phyloP scores from a whole-genome alignment of 164 flowering plant genomes.

The Magnolia changhungtana region DNA sequence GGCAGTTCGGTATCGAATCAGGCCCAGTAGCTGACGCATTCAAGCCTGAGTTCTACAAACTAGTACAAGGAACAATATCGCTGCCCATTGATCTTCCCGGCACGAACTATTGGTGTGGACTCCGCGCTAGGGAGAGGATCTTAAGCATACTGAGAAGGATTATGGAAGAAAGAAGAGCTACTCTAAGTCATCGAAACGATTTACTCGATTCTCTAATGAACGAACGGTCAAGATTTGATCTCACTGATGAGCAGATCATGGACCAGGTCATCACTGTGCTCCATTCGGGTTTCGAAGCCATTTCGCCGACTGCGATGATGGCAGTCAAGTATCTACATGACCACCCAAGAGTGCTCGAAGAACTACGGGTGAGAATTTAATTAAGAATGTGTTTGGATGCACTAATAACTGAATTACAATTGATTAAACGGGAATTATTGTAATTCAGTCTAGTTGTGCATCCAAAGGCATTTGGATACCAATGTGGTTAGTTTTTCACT shows the following conservation, averaged over 20 bases:
- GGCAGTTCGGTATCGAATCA: conserved; percentile 66
- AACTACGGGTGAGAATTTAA: conserved; percentile 44
- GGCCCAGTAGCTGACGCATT: conserved; percentile 39
- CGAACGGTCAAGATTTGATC: conserved; percentile 28
- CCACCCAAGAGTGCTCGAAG: conserved; percentile 59
- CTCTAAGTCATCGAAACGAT: conserved; percentile 30
- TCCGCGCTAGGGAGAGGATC: conserved; percentile 57
- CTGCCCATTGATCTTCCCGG: conserved; percentile 90
- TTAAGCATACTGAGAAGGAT: conserved; percentile 33
- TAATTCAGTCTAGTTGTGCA: no score
- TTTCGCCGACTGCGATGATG: conserved; percentile 77
- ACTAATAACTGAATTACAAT: neutral
- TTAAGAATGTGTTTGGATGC: neutral
- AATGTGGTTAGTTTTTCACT: neutral
- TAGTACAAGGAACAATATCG: conserved; percentile 82
- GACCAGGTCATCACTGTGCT: conserved; percentile 58
- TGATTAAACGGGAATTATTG: neutral
- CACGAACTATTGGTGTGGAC: conserved; percentile 65
- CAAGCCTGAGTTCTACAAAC: conserved; percentile 74
- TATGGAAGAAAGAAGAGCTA: conserved; percentile 51
- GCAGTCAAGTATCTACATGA: conserved; percentile 67
- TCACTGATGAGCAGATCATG: conserved; percentile 56
- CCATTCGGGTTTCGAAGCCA: conserved; percentile 71
- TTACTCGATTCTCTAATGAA: conserved; percentile 50
- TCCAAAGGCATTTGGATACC: no score